Evolutionary conservation across 2,329 filamentous ascomycete species (phyloP), one percentile per base, ranked within the genome.

Genomic region (Ophioceras dolichostomum): DNA sequence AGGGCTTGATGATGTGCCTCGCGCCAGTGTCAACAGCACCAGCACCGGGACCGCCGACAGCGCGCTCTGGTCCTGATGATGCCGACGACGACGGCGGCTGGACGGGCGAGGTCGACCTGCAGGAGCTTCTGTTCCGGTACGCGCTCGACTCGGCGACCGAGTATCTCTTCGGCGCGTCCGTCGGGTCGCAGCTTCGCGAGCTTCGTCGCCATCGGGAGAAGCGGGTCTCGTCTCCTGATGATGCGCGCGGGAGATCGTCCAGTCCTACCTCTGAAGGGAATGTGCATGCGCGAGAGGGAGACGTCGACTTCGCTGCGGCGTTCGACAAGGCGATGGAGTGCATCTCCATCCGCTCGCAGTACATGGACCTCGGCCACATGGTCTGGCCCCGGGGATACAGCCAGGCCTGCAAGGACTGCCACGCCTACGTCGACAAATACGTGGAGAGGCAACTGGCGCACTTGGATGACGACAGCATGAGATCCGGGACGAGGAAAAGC

Each of bases 81-180:
- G 7, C 22, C 7, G 22, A 26, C 12, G 10, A 16, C 14, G 2
- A 8, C 17, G 17, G 19, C 17, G 13, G 20, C 9, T 17, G 13
- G 39, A 39, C 14, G 22, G 16, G 10, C 12, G 28, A 27, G 10
- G 32, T 29, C n/a, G 35, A 36, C 36, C 22, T 41, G 21, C 33
- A 36, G 28, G 34, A 27, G 14, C 21, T 16, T 18, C 36, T 38
- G 18, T 41, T 38, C 33, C 32, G 32, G 6, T 32, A 38, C 16
- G 18, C 30, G 4, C 14, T 8, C n/a, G 30, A 32, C 10, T 32
- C 30, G 3, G 12, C 14, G n/a, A 32, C n/a, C 30, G 30, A 32
- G 30, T 32, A 32, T 12, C 30, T 32, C 30, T 32, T 32, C 17
- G 30, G 30, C 16, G 30, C 14, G n/a, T 32, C 30, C n/a, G 30